Percentiles rank a stretch among this genome's conserved stretches.
phyloP scores from a whole-genome alignment of 2,329 filamentous ascomycete genomes.

The Basipetospora chlamydospora region DNA sequence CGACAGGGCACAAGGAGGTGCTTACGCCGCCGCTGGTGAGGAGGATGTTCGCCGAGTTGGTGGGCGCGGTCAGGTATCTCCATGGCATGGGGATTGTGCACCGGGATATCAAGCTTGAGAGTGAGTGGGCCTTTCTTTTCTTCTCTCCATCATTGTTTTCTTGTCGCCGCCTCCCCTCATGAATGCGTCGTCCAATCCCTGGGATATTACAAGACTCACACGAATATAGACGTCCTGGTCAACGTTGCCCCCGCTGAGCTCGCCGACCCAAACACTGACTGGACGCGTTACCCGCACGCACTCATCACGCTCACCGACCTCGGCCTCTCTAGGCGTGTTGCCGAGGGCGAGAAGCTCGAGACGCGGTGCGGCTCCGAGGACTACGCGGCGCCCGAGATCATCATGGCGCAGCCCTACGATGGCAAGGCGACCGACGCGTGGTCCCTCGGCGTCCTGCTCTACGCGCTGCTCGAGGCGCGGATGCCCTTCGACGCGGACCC shows the following conservation, averaged over 20 bases:
- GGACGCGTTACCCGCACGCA: constrained; percentile 63
- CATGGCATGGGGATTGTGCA: constrained; percentile 82
- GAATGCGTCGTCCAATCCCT: too few species aligned
- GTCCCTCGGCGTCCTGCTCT: constrained; percentile 86
- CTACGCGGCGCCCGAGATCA: constrained; percentile 90
- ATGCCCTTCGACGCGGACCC: constrained; percentile 85
- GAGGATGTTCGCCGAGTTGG: constrained; percentile 79
- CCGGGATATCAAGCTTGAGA: constrained; percentile 92
- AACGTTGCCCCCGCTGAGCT: constrained; percentile 62
- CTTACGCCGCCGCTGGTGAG: constrained; percentile 58
- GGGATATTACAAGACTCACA: background rate
- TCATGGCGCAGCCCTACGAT: constrained; percentile 90
- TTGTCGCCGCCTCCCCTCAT: background rate
- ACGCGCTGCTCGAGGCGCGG: constrained; percentile 83
- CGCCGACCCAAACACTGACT: constrained; percentile 47
- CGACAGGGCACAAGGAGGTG: constrained; percentile 54
- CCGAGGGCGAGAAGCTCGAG: constrained; percentile 75
- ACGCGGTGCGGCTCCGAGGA: constrained; percentile 94
- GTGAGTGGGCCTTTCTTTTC: constrained; percentile 36
- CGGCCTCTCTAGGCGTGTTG: constrained; percentile 73
- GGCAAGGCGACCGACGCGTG: constrained; percentile 85
- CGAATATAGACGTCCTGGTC: constrained; percentile 63
- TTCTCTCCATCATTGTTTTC: constrained; percentile 5
- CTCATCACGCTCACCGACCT: constrained; percentile 84
- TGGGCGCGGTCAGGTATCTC: constrained; percentile 73